Percentiles rank a stretch among this genome's conserved stretches.
Evolutionary conservation across 1,284 basidiomycete genomes (phyloP).

Genomic region (Stereum hirsutum): DNA sequence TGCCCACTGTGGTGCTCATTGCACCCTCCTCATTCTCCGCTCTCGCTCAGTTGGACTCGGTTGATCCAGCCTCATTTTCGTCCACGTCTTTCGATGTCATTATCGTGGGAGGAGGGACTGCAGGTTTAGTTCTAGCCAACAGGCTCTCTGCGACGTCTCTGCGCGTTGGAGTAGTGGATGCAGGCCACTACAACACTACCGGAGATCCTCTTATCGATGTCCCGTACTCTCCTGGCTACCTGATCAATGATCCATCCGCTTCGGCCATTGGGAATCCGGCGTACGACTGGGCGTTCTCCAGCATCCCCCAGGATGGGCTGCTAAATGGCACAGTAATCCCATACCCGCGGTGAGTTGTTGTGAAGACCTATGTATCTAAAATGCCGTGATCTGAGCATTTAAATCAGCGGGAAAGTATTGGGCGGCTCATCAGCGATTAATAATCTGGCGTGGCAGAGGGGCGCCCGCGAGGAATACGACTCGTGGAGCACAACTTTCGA

Average conservation of each 20-base stretch:
- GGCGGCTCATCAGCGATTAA: constrained; percentile 12
- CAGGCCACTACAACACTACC: constrained; percentile 7
- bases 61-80: constrained; percentile 4
- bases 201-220: constrained; percentile 9
- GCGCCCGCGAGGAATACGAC: constrained; percentile 10
- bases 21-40: no score
- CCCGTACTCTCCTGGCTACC: constrained; percentile 8
- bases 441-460: constrained; percentile 11
- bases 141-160: constrained; percentile 10
- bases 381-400: neutral
- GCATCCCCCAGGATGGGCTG: constrained; percentile 8
- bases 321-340: constrained; percentile 7
- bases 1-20: no score
- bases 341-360: constrained; percentile 8
- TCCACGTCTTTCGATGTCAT: constrained; percentile 8
- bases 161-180: constrained; percentile 11
- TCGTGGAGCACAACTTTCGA: constrained; percentile 9
- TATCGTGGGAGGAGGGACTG: constrained; percentile 9
- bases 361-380: neutral
- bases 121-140: constrained; percentile 9
- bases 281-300: constrained; percentile 11
- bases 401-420: constrained; percentile 9
- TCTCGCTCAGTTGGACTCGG: no score
- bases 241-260: constrained; percentile 8
- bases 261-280: constrained; percentile 9